These are phyloP conservation scores for Dimargaris xerosporica DNA, from an alignment of 192 early-diverging fungal genomes.

Conservation along the genomic window DNA sequence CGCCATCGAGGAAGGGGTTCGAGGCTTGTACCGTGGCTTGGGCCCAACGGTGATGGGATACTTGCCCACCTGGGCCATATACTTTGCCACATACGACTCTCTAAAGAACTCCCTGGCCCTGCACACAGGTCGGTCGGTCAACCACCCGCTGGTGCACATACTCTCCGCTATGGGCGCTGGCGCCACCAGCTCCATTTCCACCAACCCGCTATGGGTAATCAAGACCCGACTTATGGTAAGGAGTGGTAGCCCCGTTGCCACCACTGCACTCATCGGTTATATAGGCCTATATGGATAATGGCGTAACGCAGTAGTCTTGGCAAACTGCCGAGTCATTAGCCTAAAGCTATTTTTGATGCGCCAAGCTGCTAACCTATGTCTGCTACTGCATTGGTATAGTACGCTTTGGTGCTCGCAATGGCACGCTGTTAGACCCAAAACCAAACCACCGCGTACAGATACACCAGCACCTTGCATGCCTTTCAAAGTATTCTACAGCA, in stretches of 20 bases:
- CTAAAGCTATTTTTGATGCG: too few relatives aligned
- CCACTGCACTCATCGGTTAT: too few relatives aligned
- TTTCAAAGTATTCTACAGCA: constrained; percentile 52
- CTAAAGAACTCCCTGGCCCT: constrained; percentile 37
- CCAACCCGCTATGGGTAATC: constrained; percentile 87
- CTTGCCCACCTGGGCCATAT: constrained; percentile 82
- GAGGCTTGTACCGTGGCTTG: constrained; percentile 80
- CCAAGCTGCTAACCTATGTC: too few relatives aligned
- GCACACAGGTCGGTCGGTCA: constrained; percentile 2
- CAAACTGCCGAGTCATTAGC: too few relatives aligned
- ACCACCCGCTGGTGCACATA: constrained; percentile 50
- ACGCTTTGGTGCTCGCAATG: too few relatives aligned
- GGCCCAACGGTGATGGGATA: constrained; percentile 78
- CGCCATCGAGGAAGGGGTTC: constrained; percentile 63
- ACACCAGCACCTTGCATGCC: constrained; percentile 68
- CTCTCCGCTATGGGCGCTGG: constrained; percentile 76
- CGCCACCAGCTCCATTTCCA: constrained; percentile 53
- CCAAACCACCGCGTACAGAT: constrained; percentile 54
- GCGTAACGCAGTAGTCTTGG: too few relatives aligned
- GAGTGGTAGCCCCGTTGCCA: too few relatives aligned
- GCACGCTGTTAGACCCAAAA: constrained; percentile 46
- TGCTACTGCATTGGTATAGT: too few relatives aligned
- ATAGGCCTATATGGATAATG: too few relatives aligned
- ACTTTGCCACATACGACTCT: constrained; percentile 79
- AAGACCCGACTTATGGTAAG: constrained; percentile 76